Percentiles rank a stretch among this genome's conserved stretches.
Evolutionary conservation across 306 rosid species (phyloP).

Genomic region (Malus fusca): DNA sequence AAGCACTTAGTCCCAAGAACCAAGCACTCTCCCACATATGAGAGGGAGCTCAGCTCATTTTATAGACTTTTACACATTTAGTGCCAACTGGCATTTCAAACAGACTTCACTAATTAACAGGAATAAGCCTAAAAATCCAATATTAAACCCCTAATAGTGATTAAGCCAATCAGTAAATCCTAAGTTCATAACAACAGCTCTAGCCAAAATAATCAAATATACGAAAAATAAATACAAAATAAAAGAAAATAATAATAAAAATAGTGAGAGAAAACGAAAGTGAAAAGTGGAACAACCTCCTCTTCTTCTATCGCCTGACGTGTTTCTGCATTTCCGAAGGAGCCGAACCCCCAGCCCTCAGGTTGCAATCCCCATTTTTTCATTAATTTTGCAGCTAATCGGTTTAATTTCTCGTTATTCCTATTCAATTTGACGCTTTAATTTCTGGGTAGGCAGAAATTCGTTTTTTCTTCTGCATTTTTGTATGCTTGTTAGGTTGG

Average conservation of each 20-base stretch:
- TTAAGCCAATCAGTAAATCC: no score
- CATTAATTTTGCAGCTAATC: not conserved
- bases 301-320: constrained; percentile 2
- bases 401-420: not conserved
- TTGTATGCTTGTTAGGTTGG: not conserved
- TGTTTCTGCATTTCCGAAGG: constrained; percentile 10
- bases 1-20: no score
- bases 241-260: not conserved
- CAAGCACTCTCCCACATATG: no score
- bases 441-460: not conserved
- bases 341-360: constrained; percentile 16
- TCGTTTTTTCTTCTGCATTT: not conserved
- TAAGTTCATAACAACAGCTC: not conserved
- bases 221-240: not conserved
- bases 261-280: not conserved
- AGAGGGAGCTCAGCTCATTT: no score
- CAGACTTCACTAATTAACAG: no score
- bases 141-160: no score
- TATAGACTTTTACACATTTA: no score
- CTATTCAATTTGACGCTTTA: not conserved
- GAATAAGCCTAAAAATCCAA: no score
- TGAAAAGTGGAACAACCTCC: not conserved
- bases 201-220: not conserved
- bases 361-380: constrained; percentile 4
- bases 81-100: no score